Base-by-base conservation (phyloP, 768 basidiomycete genomes). In the Coprinopsis marcescibilis region DNA sequence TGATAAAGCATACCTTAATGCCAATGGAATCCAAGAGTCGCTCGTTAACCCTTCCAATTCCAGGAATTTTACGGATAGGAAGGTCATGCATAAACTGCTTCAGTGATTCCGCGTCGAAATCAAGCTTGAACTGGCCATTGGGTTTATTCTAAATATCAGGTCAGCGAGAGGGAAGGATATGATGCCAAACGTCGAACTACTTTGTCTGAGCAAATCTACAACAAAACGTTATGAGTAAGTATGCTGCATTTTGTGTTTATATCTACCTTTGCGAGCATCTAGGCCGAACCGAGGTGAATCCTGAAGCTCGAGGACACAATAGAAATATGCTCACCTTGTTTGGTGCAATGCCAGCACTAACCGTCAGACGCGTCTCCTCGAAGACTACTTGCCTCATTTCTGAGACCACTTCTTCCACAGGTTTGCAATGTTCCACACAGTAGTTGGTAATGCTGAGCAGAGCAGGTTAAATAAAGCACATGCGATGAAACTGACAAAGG, bases 321-420 rank as follows among this genome's bases (percentile, higher is more conserved):
- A 21, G 32, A 29, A 42, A 40, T 5, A 33, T 23, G 19, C 77
- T 44, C 58, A 92, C 92, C 75, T 87, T 88, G 65, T 94, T 98
- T 1, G 95, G 89, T 0, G 95, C 93, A 48, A 98, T 92, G 2
- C 96, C 96, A 24, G 93, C 94, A 55, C 89, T 93, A 43, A 89
- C 91, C 2, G 96, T 98, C 41, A 98, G 61, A 44, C 78, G 77
- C 2, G 94, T 97, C 64, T 87, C 87, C 14, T 71, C 70, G 45
- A 82, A 72, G 2, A 97, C 89, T 33, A 70, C 71, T 20, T 71
- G 72, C 19, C 96, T 73, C 68, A 99, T 85, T 52, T 85, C 73
- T 43, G 75, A 65, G 11, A 95, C 88, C 56, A 91, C 94, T 36
- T 83, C 81, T 24, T 80, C 81, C 0, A 85, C 75, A 2, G 74